Evolutionary conservation across 768 basidiomycete species (phyloP).

Genomic region (Panus rudis): DNA sequence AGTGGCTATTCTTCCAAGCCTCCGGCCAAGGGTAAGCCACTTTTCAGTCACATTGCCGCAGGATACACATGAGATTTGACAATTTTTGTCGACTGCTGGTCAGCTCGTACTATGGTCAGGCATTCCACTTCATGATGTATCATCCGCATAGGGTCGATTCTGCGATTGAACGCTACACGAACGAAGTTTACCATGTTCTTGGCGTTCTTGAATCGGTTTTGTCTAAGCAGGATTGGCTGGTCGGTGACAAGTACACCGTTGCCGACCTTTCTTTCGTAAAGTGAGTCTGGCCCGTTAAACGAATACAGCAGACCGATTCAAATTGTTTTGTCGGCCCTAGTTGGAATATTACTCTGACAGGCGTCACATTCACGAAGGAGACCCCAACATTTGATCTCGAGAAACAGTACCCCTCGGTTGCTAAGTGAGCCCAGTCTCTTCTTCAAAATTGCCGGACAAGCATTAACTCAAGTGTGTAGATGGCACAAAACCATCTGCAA

Average conservation of each 20-base stretch:
- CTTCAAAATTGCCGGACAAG: too few species aligned
- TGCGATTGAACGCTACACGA: constrained; percentile 24
- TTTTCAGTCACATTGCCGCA: background rate
- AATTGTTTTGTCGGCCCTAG: too few species aligned
- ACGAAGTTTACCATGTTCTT: constrained; percentile 22
- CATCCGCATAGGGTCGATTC: constrained; percentile 19
- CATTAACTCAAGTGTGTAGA: too few species aligned
- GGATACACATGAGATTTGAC: too few species aligned
- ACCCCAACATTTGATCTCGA: too few species aligned
- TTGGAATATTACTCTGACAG: too few species aligned
- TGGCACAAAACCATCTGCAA: too few species aligned
- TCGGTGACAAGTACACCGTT: constrained; percentile 21
- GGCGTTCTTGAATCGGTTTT: constrained; percentile 24
- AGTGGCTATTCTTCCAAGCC: constrained; percentile 35
- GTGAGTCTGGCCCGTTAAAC: too few species aligned
- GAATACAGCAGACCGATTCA: too few species aligned
- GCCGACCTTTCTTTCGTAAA: constrained; percentile 22
- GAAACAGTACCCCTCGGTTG: too few species aligned
- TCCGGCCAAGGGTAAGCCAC: constrained; percentile 17
- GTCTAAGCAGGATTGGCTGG: constrained; percentile 22
- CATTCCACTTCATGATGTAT: constrained; percentile 13
- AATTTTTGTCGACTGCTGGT: background rate
- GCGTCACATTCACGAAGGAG: too few species aligned
- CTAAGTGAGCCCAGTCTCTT: too few species aligned
- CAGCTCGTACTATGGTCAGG: constrained; percentile 15